Conservation (phyloP, 2,329 filamentous ascomycete species). For the Lachnellula subtilissima region DNA sequence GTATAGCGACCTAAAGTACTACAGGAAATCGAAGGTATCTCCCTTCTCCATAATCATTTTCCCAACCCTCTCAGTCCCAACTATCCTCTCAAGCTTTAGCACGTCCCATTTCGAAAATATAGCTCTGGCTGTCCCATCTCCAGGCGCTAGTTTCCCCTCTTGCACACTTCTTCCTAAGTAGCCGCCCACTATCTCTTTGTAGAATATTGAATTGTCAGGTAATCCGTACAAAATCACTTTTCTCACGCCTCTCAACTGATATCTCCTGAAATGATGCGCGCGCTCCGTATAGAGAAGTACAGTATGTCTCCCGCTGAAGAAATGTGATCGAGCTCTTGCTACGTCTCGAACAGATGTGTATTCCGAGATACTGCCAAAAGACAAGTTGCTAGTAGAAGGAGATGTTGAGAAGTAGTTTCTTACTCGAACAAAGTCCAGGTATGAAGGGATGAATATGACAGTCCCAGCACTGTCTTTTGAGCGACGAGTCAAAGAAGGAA, state of each 20-base stretch:
- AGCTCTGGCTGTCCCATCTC: slow-evolving; percentile 53
- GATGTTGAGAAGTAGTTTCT: slow-evolving; percentile 86
- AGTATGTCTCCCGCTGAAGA: slow-evolving; percentile 74
- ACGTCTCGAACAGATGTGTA: slow-evolving; percentile 77
- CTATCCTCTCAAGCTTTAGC: slow-evolving; percentile 81
- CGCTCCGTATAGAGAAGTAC: slow-evolving; percentile 89
- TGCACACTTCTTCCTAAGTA: slow-evolving; percentile 59
- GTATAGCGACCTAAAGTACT: slow-evolving; percentile 24
- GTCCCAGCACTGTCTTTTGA: slow-evolving; percentile 64
- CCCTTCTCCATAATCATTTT: slow-evolving; percentile 79
- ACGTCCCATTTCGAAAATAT: slow-evolving; percentile 88
- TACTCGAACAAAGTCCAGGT: slow-evolving; percentile 90
- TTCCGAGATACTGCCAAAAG: slow-evolving; percentile 83
- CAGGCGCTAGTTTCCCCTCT: slow-evolving; percentile 50
- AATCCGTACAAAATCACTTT: slow-evolving; percentile 84
- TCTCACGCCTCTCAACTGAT: slow-evolving; percentile 74
- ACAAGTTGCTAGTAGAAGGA: slow-evolving; percentile 45
- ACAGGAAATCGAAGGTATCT: slow-evolving; percentile 95
- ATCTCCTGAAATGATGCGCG: slow-evolving; percentile 94
- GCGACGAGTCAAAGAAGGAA: slow-evolving; percentile 69
- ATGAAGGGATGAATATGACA: slow-evolving; percentile 85
- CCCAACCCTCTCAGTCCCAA: slow-evolving; percentile 72
- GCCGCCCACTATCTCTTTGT: slow-evolving; percentile 67
- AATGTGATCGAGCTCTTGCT: slow-evolving; percentile 80
- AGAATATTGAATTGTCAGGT: slow-evolving; percentile 83